These are phyloP conservation scores for Punica granatum DNA, from an alignment of 345 rosid genomes.

Conservation along the genomic window DNA sequence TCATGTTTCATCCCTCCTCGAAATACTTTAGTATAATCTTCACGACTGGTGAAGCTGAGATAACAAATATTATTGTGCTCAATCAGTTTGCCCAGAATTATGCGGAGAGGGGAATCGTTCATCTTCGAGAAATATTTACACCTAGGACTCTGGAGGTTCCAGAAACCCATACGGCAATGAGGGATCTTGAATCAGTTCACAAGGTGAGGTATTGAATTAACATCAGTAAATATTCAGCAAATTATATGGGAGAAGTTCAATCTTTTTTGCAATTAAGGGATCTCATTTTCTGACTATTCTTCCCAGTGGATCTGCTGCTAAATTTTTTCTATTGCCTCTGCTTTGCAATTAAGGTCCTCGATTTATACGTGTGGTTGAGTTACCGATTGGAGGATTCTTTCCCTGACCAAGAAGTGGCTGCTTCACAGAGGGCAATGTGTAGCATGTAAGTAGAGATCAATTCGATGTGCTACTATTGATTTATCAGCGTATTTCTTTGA, in stretches of 20 bases:
- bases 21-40: neutral
- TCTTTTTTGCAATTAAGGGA: neutral
- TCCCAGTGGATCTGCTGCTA: neutral
- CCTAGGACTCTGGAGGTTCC: conserved; percentile 67
- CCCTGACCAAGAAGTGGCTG: conserved; percentile 70
- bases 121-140: conserved; percentile 72
- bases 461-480: neutral
- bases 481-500: neutral
- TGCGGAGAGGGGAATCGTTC: conserved; percentile 58
- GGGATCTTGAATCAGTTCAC: conserved; percentile 92
- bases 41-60: neutral
- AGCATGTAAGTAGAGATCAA: conserved; percentile 45
- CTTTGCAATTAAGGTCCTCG: conserved; percentile 56
- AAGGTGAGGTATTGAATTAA: conserved; percentile 40
- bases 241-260: neutral
- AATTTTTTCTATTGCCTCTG: neutral
- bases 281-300: neutral
- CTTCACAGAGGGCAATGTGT: conserved; percentile 74
- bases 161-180: conserved; percentile 47
- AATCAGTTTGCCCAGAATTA: conserved; percentile 72
- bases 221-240: neutral
- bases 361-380: conserved; percentile 92
- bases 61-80: conserved; percentile 2
- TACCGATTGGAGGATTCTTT: conserved; percentile 74
- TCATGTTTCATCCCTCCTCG: neutral